Percentiles rank a stretch among this genome's conserved stretches.
Conservation (phyloP, 1,284 basidiomycete species). For the Cryptococcus sp. region DNA sequence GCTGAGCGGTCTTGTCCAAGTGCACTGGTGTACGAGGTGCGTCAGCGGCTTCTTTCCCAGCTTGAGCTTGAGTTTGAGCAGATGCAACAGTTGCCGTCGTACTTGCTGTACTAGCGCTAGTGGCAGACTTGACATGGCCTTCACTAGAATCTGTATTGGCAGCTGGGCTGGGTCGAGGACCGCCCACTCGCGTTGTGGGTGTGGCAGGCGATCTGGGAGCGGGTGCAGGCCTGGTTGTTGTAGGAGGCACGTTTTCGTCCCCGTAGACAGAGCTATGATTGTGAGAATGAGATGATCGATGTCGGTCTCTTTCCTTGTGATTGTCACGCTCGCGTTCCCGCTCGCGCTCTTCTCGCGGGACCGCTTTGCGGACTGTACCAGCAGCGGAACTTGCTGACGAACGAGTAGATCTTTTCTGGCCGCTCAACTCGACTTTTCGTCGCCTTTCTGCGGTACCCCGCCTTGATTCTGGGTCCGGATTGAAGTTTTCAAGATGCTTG, state of each 20-base stretch:
- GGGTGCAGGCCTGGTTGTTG: conserved; percentile 20
- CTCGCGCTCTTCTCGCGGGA: conserved; percentile 9
- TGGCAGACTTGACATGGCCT: neutral
- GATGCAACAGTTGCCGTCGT: neutral
- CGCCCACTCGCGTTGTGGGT: conserved; percentile 11
- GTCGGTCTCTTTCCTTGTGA: conserved; percentile 4
- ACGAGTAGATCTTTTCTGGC: neutral
- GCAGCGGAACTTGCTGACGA: neutral
- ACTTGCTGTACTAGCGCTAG: neutral
- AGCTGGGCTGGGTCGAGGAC: conserved; percentile 14
- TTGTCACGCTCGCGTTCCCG: neutral
- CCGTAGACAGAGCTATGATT: conserved; percentile 1
- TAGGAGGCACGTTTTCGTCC: neutral
- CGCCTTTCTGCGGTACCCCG: conserved; percentile 12
- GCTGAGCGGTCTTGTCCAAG: conserved; percentile 1
- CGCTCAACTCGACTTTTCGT: conserved; percentile 6
- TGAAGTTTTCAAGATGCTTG: conserved; percentile 63
- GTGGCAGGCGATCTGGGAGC: conserved; percentile 12
- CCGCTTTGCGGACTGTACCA: conserved; percentile 13
- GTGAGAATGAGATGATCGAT: conserved; percentile 1
- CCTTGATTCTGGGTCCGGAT: conserved; percentile 49
- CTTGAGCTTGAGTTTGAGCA: too few relatives aligned
- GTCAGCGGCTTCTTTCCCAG: too few relatives aligned
- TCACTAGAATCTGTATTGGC: neutral
- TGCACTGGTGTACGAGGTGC: conserved; percentile 14